Conservation (phyloP, 176 grass and related monocot genomes). For the Zea luxurians region DNA sequence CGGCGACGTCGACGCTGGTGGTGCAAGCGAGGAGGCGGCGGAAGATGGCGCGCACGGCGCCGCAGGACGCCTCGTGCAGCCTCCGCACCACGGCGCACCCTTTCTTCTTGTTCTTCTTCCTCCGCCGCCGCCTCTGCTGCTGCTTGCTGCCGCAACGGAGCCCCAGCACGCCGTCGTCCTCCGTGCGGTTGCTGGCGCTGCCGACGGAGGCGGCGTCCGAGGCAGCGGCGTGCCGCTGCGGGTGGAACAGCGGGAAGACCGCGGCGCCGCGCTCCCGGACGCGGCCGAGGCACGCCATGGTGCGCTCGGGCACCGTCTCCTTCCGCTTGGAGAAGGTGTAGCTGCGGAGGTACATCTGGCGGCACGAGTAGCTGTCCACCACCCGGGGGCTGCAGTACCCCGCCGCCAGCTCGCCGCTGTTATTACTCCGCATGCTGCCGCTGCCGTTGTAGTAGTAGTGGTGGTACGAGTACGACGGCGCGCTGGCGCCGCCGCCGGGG, state of each 20-base stretch:
- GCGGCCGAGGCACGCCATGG: constrained; percentile 62
- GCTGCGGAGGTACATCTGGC: constrained; percentile 93
- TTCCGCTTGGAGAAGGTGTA: constrained; percentile 91
- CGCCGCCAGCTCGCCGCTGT: constrained; percentile 14
- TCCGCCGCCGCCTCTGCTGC: constrained; percentile 21
- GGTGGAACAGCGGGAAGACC: constrained; percentile 51
- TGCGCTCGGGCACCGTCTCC: constrained; percentile 83
- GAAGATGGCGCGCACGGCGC: constrained; percentile 53
- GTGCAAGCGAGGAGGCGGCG: constrained; percentile 71
- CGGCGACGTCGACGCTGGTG: constrained; percentile 68
- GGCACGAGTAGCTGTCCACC: constrained; percentile 94
- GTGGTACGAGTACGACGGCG: background rate
- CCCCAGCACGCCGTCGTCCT: background rate
- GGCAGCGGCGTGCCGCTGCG: constrained; percentile 13
- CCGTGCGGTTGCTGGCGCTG: constrained; percentile 31
- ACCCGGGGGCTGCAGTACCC: constrained; percentile 47
- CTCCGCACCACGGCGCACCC: constrained; percentile 39
- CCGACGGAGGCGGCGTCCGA: constrained; percentile 31
- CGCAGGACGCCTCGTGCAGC: constrained; percentile 57
- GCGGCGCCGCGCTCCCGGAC: constrained; percentile 60
- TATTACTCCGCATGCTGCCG: constrained; percentile 13
- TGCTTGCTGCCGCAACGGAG: background rate
- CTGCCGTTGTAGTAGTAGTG: constrained; percentile 3
- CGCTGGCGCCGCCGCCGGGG: background rate
- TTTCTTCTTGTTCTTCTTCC: constrained; percentile 36